Base-by-base conservation (phyloP, 75 land plant species). In the Pinus taeda region DNA sequence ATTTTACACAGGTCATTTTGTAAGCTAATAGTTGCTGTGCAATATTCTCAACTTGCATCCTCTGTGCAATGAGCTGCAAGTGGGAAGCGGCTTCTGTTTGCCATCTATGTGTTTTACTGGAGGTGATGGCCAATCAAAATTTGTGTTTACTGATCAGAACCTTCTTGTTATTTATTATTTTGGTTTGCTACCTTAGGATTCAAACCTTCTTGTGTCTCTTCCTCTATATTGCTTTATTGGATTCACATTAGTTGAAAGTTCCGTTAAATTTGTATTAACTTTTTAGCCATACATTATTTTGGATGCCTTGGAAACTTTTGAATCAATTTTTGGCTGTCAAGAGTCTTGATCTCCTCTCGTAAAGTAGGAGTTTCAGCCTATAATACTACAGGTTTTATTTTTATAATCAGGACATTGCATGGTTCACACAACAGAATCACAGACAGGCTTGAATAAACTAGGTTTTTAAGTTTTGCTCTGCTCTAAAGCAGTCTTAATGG, bases 1-100 rank as follows among this genome's bases (percentile, higher is more conserved):
- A 69, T n/a, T 42, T 69, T 69, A 22, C 55, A 69, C 53, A 69
- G n/a, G 21, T 42, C 72, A 42, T 15, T 17, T 69, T 17, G 72
- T 69, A 69, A 42, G 18, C 21, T 69, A 69, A 20, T 39, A 45
- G n/a, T 37, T 2, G 0, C 21, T 21, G 20, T n/a, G 42, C 42
- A 39, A 69, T 42, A 0, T 42, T 42, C 53, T 42, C 22, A 12
- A 9, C 21, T 18, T 42, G 20, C 22, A 69, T 20, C 22, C 71
- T 45, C 49, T 6, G n/a, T 67, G 53, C 9, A 67, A 67, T 8
- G 21, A 1, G 8, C 20, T 67, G 18, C 71, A 67, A 39, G 30
- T 53, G 53, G 9, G 12, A 39, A 67, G 42, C 39, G 22, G 53
- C 22, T 3, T 69, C 24, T 67, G 49, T n/a, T 18, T 69, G 21